Percentiles rank a stretch among this genome's conserved stretches.
These are phyloP conservation scores for Emericellopsis terricola DNA, from an alignment of 495 filamentous ascomycete species.

Conservation along the genomic window DNA sequence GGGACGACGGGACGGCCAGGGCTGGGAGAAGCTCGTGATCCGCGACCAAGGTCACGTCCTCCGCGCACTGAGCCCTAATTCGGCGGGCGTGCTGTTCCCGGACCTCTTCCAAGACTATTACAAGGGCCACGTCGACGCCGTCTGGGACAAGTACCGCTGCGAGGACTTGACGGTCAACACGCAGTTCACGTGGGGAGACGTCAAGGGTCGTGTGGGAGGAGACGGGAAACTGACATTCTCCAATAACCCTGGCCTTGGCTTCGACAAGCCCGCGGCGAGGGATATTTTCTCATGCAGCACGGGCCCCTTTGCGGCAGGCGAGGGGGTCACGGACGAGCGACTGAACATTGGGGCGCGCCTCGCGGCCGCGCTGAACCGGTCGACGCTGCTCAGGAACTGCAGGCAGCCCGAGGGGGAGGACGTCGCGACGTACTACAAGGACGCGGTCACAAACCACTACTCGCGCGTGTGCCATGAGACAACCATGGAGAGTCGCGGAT, in stretches of 20 bases:
- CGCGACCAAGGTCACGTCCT: conserved; percentile 26
- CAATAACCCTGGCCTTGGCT: conserved; percentile 19
- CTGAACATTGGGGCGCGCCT: conserved; percentile 44
- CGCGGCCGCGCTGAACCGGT: conserved; percentile 50
- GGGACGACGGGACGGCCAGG: conserved; percentile 30
- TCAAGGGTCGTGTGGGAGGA: conserved; percentile 29
- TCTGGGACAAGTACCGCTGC: conserved; percentile 41
- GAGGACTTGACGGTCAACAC: conserved; percentile 41
- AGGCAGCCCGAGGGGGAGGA: conserved; percentile 31
- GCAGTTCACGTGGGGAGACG: conserved; percentile 26
- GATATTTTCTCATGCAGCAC: conserved; percentile 58
- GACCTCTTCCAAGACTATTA: conserved; percentile 44
- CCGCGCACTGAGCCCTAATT: conserved; percentile 49
- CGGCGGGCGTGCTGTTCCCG: conserved; percentile 32
- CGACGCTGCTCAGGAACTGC: conserved; percentile 33
- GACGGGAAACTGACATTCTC: conserved; percentile 32
- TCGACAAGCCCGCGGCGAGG: conserved; percentile 34
- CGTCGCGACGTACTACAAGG: conserved; percentile 31
- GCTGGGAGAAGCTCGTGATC: conserved; percentile 48
- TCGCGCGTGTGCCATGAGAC: conserved; percentile 44
- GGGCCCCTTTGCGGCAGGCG: conserved; percentile 41
- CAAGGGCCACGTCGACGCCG: conserved; percentile 39
- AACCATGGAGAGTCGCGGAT: conserved; percentile 44
- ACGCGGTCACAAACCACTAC: conserved; percentile 52
- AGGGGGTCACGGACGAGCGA: conserved; percentile 16